Conservation (phyloP, 345 rosid genomes). For the Lepidium aucheri region DNA sequence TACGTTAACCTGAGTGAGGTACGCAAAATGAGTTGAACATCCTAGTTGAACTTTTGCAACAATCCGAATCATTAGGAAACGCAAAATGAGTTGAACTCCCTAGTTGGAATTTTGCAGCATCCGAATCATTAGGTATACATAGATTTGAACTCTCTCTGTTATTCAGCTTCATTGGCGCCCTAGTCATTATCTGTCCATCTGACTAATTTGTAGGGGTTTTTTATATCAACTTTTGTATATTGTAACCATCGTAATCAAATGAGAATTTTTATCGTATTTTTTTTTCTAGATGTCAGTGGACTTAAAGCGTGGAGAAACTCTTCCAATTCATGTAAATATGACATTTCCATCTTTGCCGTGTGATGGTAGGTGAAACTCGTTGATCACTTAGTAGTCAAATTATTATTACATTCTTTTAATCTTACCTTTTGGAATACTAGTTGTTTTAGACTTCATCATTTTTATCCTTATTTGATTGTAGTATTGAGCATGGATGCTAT, state of each 20-base stretch:
- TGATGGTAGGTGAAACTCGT: constrained; percentile 49
- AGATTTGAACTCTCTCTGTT: neutral
- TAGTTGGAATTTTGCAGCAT: neutral
- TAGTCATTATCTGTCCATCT: neutral
- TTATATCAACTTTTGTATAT: neutral
- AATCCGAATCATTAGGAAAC: neutral
- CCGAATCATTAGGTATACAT: neutral
- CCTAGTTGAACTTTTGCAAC: neutral
- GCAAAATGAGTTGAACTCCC: neutral
- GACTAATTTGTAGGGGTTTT: neutral
- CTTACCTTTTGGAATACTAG: neutral
- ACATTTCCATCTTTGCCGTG: constrained; percentile 89
- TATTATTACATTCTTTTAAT: neutral
- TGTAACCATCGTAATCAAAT: neutral
- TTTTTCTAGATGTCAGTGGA: constrained; percentile 87
- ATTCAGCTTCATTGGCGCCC: neutral
- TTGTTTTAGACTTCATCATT: neutral
- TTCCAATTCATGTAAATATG: constrained; percentile 84
- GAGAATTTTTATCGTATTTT: neutral
- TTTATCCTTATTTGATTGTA: constrained; percentile 24
- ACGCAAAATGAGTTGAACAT: neutral
- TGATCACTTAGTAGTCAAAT: neutral
- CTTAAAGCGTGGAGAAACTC: constrained; percentile 92
- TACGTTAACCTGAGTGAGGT: neutral
- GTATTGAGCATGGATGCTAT: constrained; percentile 96